phyloP scores from a whole-genome alignment of 345 rosid genomes.

The Hevea brasiliensis region DNA sequence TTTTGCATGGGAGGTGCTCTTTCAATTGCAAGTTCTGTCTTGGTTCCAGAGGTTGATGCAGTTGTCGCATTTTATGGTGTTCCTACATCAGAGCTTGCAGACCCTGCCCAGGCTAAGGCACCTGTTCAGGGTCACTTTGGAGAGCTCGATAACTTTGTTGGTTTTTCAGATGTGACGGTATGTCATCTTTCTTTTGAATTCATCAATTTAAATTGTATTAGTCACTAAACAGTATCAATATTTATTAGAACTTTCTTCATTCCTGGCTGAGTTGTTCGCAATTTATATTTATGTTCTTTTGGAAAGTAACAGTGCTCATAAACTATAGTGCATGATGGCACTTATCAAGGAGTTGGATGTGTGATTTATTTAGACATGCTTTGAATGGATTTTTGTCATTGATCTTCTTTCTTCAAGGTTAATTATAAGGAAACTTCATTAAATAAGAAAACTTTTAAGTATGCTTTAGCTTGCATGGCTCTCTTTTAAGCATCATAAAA shows the following conservation, averaged over 20 bases:
- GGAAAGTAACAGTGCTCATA: neutral
- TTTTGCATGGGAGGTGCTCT: constrained; percentile 97
- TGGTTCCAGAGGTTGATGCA: constrained; percentile 82
- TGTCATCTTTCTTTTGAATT: constrained; percentile 3
- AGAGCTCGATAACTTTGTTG: constrained; percentile 78
- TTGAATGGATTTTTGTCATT: neutral
- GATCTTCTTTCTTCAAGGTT: neutral
- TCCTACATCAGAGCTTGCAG: constrained; percentile 83
- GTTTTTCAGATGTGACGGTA: constrained; percentile 86
- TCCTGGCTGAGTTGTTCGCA: constrained; percentile 4
- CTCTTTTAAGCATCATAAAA: neutral
- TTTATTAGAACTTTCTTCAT: neutral
- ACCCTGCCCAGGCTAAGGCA: constrained; percentile 75
- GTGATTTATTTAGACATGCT: neutral
- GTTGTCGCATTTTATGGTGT: constrained; percentile 87
- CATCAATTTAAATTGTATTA: neutral
- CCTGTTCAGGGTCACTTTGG: constrained; percentile 93
- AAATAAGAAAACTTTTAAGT: too few species aligned
- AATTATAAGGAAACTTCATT: neutral
- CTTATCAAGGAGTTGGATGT: neutral
- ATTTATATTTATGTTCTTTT: neutral
- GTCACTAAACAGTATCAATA: neutral
- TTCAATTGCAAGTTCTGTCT: constrained; percentile 86
- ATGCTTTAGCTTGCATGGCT: neutral
- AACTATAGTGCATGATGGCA: neutral